A percentile compares a stretch with the other conserved stretches of the same genome.
Conservation (phyloP, 2,329 filamentous ascomycete genomes). For the Diaporthe capsici region DNA sequence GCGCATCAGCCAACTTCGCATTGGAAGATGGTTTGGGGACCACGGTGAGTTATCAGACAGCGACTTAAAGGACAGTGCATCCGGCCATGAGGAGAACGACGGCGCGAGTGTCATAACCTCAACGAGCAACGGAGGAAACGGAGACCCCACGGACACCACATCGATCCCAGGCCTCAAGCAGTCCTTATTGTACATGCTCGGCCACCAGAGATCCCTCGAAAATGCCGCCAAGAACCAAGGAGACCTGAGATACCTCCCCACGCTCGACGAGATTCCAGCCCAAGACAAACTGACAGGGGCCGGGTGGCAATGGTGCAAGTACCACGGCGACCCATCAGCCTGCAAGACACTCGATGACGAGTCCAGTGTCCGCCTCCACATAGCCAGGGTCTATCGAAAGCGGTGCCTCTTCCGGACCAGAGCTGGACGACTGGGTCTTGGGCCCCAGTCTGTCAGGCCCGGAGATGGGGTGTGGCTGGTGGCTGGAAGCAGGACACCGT, state of each 20-base stretch:
- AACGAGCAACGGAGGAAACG: neutral
- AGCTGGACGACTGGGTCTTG: constrained; percentile 26
- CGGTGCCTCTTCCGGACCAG: constrained; percentile 30
- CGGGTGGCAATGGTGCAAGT: constrained; percentile 23
- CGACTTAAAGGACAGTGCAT: neutral
- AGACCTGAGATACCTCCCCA: constrained; percentile 20
- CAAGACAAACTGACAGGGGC: constrained; percentile 16
- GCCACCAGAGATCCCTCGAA: constrained; percentile 21
- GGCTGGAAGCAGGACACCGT: constrained; percentile 27
- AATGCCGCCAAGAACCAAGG: neutral
- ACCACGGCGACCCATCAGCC: constrained; percentile 17
- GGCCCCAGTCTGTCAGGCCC: constrained; percentile 23
- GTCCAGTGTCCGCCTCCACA: constrained; percentile 8
- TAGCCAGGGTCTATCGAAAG: constrained; percentile 28
- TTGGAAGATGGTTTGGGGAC: constrained; percentile 26
- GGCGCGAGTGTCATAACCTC: neutral
- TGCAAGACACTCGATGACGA: constrained; percentile 25
- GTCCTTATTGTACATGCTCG: neutral
- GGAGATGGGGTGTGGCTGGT: constrained; percentile 24
- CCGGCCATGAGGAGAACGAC: neutral
- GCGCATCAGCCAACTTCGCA: neutral
- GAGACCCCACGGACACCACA: neutral
- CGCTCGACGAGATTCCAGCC: constrained; percentile 26
- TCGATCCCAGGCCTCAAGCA: neutral
- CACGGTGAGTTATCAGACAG: neutral